These are phyloP conservation scores for Hapsidospora chrysogenum DNA, from an alignment of 495 filamentous ascomycete species.

Conservation along the genomic window DNA sequence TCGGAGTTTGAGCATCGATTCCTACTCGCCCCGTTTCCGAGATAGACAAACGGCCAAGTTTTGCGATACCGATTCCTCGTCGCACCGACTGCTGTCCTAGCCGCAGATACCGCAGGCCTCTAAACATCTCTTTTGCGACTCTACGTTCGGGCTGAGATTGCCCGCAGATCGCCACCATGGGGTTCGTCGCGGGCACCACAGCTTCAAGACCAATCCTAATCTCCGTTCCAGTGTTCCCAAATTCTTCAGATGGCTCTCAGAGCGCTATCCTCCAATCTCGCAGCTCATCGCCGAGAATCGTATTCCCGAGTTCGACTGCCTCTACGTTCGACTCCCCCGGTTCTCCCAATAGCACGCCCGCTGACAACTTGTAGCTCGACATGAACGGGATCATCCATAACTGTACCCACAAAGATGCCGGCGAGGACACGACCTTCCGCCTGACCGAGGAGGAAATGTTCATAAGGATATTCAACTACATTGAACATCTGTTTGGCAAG, in stretches of 20 bases:
- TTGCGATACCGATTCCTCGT: too few species aligned
- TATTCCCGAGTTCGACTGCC: constrained; percentile 96
- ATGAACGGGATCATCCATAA: constrained; percentile 99
- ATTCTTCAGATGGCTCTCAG: constrained; percentile 84
- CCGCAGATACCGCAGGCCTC: too few species aligned
- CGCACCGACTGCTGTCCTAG: too few species aligned
- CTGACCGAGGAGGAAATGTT: constrained; percentile 98
- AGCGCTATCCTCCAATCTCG: constrained; percentile 97
- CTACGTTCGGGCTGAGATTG: too few species aligned
- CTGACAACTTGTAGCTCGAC: constrained; percentile 41
- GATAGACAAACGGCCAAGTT: too few species aligned
- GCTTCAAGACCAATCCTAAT: constrained; percentile 2
- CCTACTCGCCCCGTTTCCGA: too few species aligned
- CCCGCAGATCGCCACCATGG: constrained; percentile 5
- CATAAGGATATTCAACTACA: constrained; percentile 99
- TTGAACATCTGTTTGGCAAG: constrained; percentile 95
- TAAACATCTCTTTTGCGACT: too few species aligned
- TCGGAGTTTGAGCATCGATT: too few species aligned
- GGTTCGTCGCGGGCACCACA: background rate
- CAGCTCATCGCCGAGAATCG: constrained; percentile 98
- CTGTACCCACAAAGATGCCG: constrained; percentile 88
- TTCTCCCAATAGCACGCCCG: background rate
- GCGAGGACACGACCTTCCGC: constrained; percentile 70
- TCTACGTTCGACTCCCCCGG: constrained; percentile 45
- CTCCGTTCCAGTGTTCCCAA: constrained; percentile 78